These are phyloP conservation scores for Nothophaeocryptopus gaeumannii DNA, from an alignment of 2,329 filamentous ascomycete species.

Conservation along the genomic window DNA sequence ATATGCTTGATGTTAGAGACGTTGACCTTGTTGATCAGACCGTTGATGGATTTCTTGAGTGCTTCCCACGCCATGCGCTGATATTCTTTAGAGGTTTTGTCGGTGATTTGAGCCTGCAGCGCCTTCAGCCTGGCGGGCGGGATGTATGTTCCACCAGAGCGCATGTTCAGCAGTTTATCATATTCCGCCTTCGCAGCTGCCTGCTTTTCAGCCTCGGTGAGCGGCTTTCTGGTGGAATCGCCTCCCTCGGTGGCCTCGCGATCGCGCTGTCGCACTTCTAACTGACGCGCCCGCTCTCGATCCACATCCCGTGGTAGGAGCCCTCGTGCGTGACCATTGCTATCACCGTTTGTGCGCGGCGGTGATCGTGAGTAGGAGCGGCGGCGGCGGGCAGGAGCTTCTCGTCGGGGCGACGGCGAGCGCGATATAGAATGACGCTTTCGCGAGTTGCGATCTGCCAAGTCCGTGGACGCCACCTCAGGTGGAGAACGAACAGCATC, in stretches of 20 bases:
- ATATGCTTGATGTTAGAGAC: conserved; percentile 97
- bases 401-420: conserved; percentile 36
- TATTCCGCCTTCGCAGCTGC: conserved; percentile 88
- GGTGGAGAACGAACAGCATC: background rate
- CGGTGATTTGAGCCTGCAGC: conserved; percentile 93
- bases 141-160: conserved; percentile 94
- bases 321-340: conserved; percentile 31
- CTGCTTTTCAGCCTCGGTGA: conserved; percentile 78
- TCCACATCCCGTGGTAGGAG: conserved; percentile 50
- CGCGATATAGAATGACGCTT: conserved; percentile 34
- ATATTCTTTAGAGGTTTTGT: conserved; percentile 94
- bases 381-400: conserved; percentile 32
- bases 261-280: conserved; percentile 41
- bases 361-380: conserved; percentile 34
- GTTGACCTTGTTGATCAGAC: conserved; percentile 98
- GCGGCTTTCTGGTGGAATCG: conserved; percentile 47
- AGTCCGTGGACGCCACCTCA: background rate
- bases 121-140: conserved; percentile 86
- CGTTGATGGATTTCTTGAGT: conserved; percentile 97
- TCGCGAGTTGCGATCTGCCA: conserved; percentile 25
- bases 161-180: conserved; percentile 85
- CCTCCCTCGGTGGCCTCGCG: conserved; percentile 37
- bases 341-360: conserved; percentile 14
- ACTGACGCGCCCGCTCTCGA: conserved; percentile 50
- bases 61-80: conserved; percentile 99